phyloP scores from a whole-genome alignment of 108 stramenopile species.

The Cyclotella baltica region DNA sequence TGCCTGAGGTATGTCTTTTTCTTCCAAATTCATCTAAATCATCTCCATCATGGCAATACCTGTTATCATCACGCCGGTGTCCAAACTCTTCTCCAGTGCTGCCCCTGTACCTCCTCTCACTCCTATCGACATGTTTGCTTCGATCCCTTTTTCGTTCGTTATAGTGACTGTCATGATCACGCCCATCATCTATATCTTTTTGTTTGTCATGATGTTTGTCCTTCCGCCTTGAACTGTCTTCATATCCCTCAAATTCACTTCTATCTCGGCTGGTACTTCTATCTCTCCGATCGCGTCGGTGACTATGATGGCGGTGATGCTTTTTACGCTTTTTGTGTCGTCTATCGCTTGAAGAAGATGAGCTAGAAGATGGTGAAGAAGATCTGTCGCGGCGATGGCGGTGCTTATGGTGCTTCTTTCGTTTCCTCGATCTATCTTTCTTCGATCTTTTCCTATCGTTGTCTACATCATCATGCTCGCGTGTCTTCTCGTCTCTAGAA shows the following conservation, averaged over 20 bases:
- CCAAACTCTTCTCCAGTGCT: neutral
- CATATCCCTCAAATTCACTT: slow-evolving; percentile 4
- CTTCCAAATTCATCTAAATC: slow-evolving; percentile 6
- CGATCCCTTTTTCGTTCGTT: neutral
- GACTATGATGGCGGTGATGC: neutral
- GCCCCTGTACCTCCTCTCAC: neutral
- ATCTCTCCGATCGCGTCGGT: neutral
- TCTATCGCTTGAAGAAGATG: slow-evolving; percentile 14
- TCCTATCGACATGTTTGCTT: slow-evolving; percentile 20
- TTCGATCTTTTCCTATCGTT: neutral
- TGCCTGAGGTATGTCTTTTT: neutral
- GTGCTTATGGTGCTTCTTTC: slow-evolving; percentile 24
- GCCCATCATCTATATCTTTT: neutral
- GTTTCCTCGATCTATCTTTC: slow-evolving; percentile 3
- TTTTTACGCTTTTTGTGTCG: slow-evolving; percentile 11
- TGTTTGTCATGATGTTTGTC: neutral
- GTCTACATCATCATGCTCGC: neutral
- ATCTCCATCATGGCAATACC: slow-evolving; percentile 11
- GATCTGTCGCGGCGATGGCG: slow-evolving; percentile 10
- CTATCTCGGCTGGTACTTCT: neutral
- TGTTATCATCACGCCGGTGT: slow-evolving; percentile 26
- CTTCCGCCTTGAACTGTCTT: slow-evolving; percentile 19
- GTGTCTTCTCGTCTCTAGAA: neutral
- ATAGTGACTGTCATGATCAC: slow-evolving; percentile 13
- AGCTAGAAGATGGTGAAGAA: slow-evolving; percentile 5